These are phyloP conservation scores for Lathyrus aphaca DNA, from an alignment of 306 rosid species.

Conservation along the genomic window DNA sequence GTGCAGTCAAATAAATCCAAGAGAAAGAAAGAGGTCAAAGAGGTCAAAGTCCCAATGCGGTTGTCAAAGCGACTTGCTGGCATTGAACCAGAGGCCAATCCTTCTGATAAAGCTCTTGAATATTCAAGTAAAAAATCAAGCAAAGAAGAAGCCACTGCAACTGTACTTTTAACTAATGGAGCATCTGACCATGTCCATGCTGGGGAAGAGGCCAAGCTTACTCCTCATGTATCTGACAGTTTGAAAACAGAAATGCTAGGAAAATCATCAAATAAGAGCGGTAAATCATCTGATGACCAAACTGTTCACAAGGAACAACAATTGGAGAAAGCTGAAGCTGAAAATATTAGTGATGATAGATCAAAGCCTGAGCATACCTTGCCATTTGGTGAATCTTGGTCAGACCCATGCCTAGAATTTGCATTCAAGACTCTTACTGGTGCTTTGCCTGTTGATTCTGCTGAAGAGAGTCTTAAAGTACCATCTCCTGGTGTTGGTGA, in stretches of 20 bases:
- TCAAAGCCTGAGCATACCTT: constrained; percentile 51
- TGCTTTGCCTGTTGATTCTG: constrained; percentile 69
- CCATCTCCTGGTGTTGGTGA: constrained; percentile 40
- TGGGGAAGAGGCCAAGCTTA: constrained; percentile 33
- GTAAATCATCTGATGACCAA: constrained; percentile 40
- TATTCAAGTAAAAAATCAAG: constrained; percentile 46
- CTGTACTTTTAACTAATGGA: constrained; percentile 44
- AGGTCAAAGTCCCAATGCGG: constrained; percentile 42
- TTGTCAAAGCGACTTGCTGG: constrained; percentile 71
- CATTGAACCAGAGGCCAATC: constrained; percentile 60
- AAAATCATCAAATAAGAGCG: constrained; percentile 40
- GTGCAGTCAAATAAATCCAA: constrained; percentile 52
- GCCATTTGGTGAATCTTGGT: constrained; percentile 72
- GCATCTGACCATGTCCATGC: constrained; percentile 40
- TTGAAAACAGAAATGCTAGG: constrained; percentile 31
- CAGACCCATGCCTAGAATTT: constrained; percentile 91
- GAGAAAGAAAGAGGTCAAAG: constrained; percentile 57
- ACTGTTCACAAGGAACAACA: constrained; percentile 48
- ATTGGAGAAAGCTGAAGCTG: constrained; percentile 47
- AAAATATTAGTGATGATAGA: constrained; percentile 42
- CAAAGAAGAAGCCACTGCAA: constrained; percentile 37
- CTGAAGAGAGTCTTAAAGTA: constrained; percentile 42
- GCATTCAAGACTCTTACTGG: constrained; percentile 94
- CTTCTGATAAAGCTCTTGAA: constrained; percentile 55
- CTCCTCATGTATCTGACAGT: constrained; percentile 40